Evolutionary conservation across 495 filamentous ascomycete species (phyloP), one percentile per base, ranked within the genome.

Genomic region (Cercophora newfieldiana): DNA sequence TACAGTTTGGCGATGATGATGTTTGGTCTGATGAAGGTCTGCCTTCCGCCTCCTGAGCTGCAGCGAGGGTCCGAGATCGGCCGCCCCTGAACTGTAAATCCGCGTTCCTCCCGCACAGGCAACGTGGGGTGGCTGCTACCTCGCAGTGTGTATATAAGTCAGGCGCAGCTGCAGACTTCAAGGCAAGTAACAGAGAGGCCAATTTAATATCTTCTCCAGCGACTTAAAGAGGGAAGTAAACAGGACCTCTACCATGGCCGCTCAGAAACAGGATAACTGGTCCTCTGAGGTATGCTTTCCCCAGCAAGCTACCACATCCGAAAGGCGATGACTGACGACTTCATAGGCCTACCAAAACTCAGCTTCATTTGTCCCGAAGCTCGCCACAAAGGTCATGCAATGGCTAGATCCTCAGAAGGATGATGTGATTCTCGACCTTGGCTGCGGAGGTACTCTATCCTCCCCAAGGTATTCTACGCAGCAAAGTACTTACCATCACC

Each of bases 291-390:
- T 85, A 74, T n/a, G 47, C 61, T 55, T 30, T 48, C 14, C 48
- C 48, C n/a, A n/a, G 1, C 37, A 51, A 7, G 7, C n/a, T 18
- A 8, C 1, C 4, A 14, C 19, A 51, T 33, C 21, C 1, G 0
- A 18, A 19, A 54, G 50, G 26, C 49, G 14, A 62, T 16, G 14
- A 67, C 59, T 31, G 7, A 63, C 51, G 31, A 2, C 47, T 21
- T 30, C 48, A 4, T 61, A 89, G 86, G 81, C 81, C 54, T 92
- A 91, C 74, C 81, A 83, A 53, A 75, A 83, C 61, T 83, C 88
- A 25, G 90, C 89, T 2, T 81, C 86, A n/a, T 94, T 93, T 72
- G 89, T 92, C 19, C 87, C 91, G 14, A 81, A 87, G 67, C 82
- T 92, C 7, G 85, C 90, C 10, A 81, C 79, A 5, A 89, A 84